phyloP scores from a whole-genome alignment of 1,284 basidiomycete genomes.

The Puccinia novopanici region DNA sequence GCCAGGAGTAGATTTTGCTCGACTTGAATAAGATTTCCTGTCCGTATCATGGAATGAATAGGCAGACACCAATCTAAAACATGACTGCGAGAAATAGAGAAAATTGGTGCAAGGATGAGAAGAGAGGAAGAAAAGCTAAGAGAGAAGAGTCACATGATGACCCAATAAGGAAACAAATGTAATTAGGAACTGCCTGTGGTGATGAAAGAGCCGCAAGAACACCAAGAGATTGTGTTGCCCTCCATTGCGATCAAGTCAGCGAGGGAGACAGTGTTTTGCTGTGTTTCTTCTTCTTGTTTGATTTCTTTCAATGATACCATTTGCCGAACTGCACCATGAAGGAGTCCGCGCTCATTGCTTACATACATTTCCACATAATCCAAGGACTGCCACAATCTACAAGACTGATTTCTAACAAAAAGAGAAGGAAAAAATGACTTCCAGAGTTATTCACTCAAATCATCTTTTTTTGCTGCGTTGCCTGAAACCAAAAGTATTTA shows the following conservation, averaged over 20 bases:
- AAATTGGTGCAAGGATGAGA: background rate
- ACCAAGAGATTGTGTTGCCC: background rate
- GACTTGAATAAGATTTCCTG: background rate
- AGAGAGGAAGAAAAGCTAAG: background rate
- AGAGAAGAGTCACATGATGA: background rate
- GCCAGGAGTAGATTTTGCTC: background rate
- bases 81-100: background rate
- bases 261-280: background rate
- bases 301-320: background rate
- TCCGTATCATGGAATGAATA: background rate
- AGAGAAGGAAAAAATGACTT: background rate
- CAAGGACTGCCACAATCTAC: conserved; percentile 20
- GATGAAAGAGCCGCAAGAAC: background rate
- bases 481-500: conserved; percentile 43
- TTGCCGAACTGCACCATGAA: background rate
- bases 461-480: conserved; percentile 49
- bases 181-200: background rate
- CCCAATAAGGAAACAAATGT: background rate
- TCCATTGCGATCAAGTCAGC: background rate
- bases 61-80: background rate
- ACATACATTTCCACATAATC: conserved; percentile 7
- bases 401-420: background rate
- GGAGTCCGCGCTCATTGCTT: conserved; percentile 7
- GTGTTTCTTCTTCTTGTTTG: background rate
- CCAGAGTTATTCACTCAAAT: conserved; percentile 17